A percentile compares a stretch with the other conserved stretches of the same genome.
These are phyloP conservation scores for Geranium brycei DNA, from an alignment of 345 rosid species.

Conservation along the genomic window DNA sequence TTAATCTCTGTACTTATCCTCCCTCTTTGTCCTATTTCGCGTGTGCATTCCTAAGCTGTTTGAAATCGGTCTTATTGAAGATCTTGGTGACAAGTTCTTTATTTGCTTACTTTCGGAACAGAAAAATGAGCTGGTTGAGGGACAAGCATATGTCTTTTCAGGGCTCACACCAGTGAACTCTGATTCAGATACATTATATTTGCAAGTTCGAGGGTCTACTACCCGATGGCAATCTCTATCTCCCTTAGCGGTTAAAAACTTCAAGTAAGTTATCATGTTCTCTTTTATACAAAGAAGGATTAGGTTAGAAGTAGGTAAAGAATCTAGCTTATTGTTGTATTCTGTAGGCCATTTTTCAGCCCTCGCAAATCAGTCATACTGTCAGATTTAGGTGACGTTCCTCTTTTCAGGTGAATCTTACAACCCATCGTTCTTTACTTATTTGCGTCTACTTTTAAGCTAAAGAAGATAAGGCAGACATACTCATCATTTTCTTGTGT, in stretches of 20 bases:
- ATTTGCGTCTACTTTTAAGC: not conserved
- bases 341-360: conserved; percentile 68
- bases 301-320: not conserved
- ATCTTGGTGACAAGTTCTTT: not conserved
- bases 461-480: not conserved
- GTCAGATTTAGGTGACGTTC: conserved; percentile 57
- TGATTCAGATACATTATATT: conserved; percentile 51
- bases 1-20: conserved; percentile 1
- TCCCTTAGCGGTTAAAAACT: conserved; percentile 27
- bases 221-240: conserved; percentile 57
- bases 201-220: conserved; percentile 69
- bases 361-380: conserved; percentile 52
- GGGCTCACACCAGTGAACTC: conserved; percentile 58
- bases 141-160: conserved; percentile 53
- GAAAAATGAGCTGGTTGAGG: conserved; percentile 64
- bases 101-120: conserved; percentile 23
- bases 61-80: not conserved
- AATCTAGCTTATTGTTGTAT: conserved; percentile 8
- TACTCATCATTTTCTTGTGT: not conserved
- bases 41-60: not conserved
- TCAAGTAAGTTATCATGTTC: conserved; percentile 35
- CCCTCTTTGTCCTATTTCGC: not conserved
- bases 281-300: not conserved
- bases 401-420: conserved; percentile 51
- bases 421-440: not conserved